These are phyloP conservation scores for Parsonsia alboflavescens DNA, from an alignment of 257 asterid species.

Conservation along the genomic window DNA sequence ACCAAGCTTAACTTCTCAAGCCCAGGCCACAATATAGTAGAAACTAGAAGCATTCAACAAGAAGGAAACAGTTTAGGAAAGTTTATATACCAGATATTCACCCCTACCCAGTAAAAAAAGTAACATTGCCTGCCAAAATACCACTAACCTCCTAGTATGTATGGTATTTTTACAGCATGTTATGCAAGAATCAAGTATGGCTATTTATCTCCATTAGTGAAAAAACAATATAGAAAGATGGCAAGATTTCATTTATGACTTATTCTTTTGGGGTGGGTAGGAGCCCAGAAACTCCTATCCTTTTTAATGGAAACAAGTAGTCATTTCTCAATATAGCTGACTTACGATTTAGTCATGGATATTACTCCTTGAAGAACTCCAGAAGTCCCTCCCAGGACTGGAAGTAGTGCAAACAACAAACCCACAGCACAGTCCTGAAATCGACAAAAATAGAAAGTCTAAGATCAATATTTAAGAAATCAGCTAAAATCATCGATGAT, in stretches of 20 bases:
- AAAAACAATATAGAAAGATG: not conserved
- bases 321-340: not conserved
- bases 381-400: slow-evolving; percentile 95
- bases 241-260: not conserved
- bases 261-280: not conserved
- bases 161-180: not conserved
- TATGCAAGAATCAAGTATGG: not conserved
- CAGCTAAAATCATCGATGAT: not conserved
- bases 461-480: not conserved
- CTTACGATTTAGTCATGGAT: slow-evolving; percentile 98
- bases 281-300: not conserved
- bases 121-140: not conserved
- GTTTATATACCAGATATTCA: not conserved
- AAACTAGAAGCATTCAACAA: not conserved
- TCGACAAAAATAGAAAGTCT: slow-evolving; percentile 8
- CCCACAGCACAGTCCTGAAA: slow-evolving; percentile 99
- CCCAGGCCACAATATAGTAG: not conserved
- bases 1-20: not conserved
- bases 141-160: not conserved
- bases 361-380: slow-evolving; percentile 87
- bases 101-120: not conserved
- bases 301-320: not conserved
- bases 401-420: slow-evolving; percentile 91
- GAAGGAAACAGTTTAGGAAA: not conserved
- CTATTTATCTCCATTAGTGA: not conserved